Conservation (phyloP, 202 grass and related monocot species). For the Musa balbisiana region DNA sequence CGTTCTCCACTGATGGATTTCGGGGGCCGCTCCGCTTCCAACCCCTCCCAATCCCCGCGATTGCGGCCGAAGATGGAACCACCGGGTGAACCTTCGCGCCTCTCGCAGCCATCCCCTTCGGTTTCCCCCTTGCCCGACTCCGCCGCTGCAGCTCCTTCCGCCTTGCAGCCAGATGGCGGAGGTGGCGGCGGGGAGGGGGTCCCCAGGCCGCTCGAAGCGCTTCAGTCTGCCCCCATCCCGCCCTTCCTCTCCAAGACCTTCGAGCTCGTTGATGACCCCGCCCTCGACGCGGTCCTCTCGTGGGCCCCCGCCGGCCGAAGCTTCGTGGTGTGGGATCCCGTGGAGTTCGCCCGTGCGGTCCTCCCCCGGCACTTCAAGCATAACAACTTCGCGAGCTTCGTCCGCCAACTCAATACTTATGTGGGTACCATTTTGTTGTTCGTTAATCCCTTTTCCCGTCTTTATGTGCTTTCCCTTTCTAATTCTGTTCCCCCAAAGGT, state of each 20-base stretch:
- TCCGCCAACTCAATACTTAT: conserved; percentile 99
- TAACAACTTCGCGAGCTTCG: conserved; percentile 97
- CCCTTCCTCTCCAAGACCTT: conserved; percentile 92
- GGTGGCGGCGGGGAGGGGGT: not conserved
- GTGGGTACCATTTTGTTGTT: conserved; percentile 47
- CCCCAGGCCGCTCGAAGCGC: conserved; percentile 54
- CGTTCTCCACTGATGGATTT: not conserved
- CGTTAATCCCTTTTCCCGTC: not conserved
- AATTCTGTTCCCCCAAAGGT: not conserved
- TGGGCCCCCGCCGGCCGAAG: conserved; percentile 69
- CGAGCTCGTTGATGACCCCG: conserved; percentile 65
- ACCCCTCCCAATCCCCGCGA: not conserved
- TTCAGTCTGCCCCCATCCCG: conserved; percentile 47
- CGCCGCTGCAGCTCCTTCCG: not conserved
- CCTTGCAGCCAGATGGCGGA: conserved; percentile 5
- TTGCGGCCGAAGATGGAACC: not conserved
- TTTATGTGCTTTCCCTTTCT: not conserved
- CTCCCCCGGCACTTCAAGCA: conserved; percentile 89
- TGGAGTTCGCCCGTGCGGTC: conserved; percentile 52
- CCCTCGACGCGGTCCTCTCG: conserved; percentile 68
- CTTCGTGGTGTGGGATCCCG: conserved; percentile 80
- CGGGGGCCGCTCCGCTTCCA: not conserved
- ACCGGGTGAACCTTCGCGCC: not conserved
- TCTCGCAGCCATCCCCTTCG: no score
- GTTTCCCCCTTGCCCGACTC: not conserved